These are phyloP conservation scores for Chrysoporthe cubensis DNA, from an alignment of 2,329 filamentous ascomycete species.

Conservation along the genomic window DNA sequence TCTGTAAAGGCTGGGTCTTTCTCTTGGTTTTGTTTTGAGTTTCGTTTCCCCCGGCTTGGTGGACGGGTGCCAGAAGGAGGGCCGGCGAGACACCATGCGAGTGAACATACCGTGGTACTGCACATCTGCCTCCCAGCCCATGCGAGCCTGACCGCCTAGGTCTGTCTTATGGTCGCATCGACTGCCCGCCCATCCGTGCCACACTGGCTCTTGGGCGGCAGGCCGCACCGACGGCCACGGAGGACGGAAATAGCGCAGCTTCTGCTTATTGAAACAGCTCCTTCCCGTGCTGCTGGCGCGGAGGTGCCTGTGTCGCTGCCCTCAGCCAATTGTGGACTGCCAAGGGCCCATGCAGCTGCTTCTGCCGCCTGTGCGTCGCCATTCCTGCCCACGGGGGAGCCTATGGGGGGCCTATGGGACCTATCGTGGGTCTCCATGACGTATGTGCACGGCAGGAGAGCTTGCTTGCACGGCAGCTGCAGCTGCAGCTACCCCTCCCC, in stretches of 20 bases:
- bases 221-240: not conserved
- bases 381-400: not conserved
- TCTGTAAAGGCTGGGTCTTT: not conserved
- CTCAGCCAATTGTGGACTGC: conserved; percentile 19
- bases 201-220: not conserved
- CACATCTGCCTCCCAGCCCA: no score
- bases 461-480: not conserved
- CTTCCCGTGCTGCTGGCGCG: not conserved
- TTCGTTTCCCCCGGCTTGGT: not conserved
- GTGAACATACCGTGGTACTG: no score
- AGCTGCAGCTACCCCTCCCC: conserved; percentile 22
- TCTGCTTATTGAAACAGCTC: conserved; percentile 10
- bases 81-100: no score
- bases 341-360: conserved; percentile 6
- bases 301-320: not conserved
- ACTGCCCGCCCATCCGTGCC: no score
- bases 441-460: not conserved
- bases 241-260: conserved; percentile 7
- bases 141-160: no score
- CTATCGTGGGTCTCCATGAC: conserved; percentile 8
- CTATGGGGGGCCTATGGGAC: not conserved
- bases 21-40: no score
- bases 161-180: no score
- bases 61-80: not conserved
- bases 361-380: not conserved